Conservation (phyloP, 1,284 basidiomycete species). For the Trichosporon sp. region DNA sequence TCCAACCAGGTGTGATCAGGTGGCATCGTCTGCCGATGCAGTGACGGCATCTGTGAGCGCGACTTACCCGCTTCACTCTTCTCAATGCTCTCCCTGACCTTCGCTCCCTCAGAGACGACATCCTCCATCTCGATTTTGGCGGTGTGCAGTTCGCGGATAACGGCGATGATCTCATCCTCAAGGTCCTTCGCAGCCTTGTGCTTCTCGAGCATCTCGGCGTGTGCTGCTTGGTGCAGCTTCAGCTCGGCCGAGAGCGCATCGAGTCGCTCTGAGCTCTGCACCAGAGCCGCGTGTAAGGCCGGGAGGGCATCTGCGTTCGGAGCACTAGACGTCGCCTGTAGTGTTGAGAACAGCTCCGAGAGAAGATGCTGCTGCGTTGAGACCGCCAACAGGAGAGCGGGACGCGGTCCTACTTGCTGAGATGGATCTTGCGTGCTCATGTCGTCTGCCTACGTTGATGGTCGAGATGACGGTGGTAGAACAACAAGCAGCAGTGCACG, state of each 20-base stretch:
- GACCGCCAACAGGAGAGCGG: slow-evolving; percentile 34
- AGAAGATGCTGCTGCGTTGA: slow-evolving; percentile 35
- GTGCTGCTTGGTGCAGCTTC: slow-evolving; percentile 32
- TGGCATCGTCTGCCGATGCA: not conserved
- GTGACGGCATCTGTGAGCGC: too few species aligned
- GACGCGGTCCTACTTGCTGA: slow-evolving; percentile 19
- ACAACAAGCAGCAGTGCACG: not conserved
- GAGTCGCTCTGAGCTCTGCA: slow-evolving; percentile 22
- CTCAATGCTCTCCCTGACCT: slow-evolving; percentile 27
- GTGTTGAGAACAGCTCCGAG: slow-evolving; percentile 30
- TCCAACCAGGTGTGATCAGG: too few species aligned
- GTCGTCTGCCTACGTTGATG: not conserved
- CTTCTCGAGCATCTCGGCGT: slow-evolving; percentile 21
- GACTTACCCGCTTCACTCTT: slow-evolving; percentile 26
- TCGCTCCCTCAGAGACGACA: slow-evolving; percentile 26
- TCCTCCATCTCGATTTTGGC: slow-evolving; percentile 30
- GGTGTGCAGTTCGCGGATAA: slow-evolving; percentile 27
- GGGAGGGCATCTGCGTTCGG: slow-evolving; percentile 6
- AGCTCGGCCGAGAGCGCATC: slow-evolving; percentile 22
- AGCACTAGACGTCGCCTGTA: slow-evolving; percentile 7
- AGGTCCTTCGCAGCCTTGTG: slow-evolving; percentile 26
- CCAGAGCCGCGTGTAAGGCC: slow-evolving; percentile 21
- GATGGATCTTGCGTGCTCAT: not conserved
- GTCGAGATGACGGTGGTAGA: not conserved
- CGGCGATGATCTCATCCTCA: slow-evolving; percentile 24